A percentile compares a stretch with the other conserved stretches of the same genome.
Evolutionary conservation across 805 yeast species (phyloP).

Genomic region (Danielozyma ontarioensis): DNA sequence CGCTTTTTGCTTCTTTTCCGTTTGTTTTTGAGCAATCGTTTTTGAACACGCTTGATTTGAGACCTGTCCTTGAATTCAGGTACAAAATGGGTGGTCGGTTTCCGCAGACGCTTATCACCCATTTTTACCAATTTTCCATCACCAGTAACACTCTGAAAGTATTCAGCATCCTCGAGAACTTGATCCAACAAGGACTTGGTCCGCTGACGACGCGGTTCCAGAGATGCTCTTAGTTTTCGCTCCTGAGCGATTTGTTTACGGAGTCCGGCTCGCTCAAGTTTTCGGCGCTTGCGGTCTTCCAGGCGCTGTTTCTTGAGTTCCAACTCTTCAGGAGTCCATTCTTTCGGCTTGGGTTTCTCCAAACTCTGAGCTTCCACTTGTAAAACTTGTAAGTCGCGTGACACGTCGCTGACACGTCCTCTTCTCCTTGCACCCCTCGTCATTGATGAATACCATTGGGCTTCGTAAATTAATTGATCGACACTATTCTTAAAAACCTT

Average conservation of each 20-base stretch:
- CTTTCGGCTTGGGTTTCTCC: slow-evolving; percentile 2
- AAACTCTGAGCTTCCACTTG: slow-evolving; percentile 6
- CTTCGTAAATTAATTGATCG: slow-evolving; percentile 34
- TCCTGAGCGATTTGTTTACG: slow-evolving; percentile 39
- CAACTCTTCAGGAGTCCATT: slow-evolving; percentile 11
- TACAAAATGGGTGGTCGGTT: slow-evolving; percentile 19
- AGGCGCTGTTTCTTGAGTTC: slow-evolving; percentile 5
- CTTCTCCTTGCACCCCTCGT: slow-evolving; percentile 5
- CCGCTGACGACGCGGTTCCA: slow-evolving; percentile 24
- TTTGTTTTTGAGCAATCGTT: slow-evolving; percentile 9
- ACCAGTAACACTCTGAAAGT: slow-evolving; percentile 39
- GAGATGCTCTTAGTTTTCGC: slow-evolving; percentile 20
- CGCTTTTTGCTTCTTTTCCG: slow-evolving; percentile 4
- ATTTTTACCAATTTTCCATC: slow-evolving; percentile 24
- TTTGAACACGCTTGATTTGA: slow-evolving; percentile 7
- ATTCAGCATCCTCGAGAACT: slow-evolving; percentile 22
- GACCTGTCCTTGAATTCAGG: slow-evolving; percentile 19
- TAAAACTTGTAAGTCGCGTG: slow-evolving; percentile 11
- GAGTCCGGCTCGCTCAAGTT: slow-evolving; percentile 24
- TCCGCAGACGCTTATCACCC: slow-evolving; percentile 30
- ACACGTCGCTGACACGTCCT: slow-evolving; percentile 9
- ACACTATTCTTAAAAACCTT: slow-evolving; percentile 20
- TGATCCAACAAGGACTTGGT: slow-evolving; percentile 1
- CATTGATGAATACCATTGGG: slow-evolving; percentile 27
- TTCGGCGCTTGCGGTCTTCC: slow-evolving; percentile 3